Percentiles rank a stretch among this genome's conserved stretches.
phyloP scores from a whole-genome alignment of 805 yeast species.

The Grigorovia transvaalensis region DNA sequence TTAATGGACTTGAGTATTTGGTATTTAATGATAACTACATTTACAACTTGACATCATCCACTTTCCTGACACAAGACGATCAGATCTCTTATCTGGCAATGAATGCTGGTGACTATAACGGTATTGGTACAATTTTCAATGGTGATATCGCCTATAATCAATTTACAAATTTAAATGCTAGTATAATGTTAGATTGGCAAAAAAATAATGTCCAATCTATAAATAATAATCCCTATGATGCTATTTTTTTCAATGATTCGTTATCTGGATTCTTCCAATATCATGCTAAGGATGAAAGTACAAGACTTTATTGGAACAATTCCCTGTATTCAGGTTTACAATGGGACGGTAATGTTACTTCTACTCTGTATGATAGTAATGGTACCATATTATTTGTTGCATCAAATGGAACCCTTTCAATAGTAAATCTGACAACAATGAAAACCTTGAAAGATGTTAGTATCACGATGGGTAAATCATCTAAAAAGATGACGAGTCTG shows the following conservation, averaged over 20 bases:
- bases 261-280: neutral
- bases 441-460: slow-evolving; percentile 29
- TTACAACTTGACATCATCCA: slow-evolving; percentile 23
- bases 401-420: slow-evolving; percentile 4
- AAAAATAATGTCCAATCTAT: neutral
- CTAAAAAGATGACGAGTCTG: slow-evolving; percentile 24
- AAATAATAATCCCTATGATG: slow-evolving; percentile 20
- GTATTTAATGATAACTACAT: slow-evolving; percentile 18
- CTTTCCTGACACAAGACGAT: slow-evolving; percentile 9
- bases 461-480: slow-evolving; percentile 15
- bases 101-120: slow-evolving; percentile 18
- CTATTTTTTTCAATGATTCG: slow-evolving; percentile 16
- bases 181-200: neutral
- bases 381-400: slow-evolving; percentile 17
- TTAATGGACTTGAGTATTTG: slow-evolving; percentile 13
- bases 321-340: slow-evolving; percentile 5
- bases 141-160: slow-evolving; percentile 22
- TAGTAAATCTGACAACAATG: slow-evolving; percentile 35
- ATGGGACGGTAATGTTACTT: slow-evolving; percentile 14
- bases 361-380: slow-evolving; percentile 20
- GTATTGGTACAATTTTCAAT: slow-evolving; percentile 27
- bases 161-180: neutral
- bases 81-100: slow-evolving; percentile 19
- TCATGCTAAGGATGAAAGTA: neutral
- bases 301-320: neutral